Percentiles rank a stretch among this genome's conserved stretches.
These are phyloP conservation scores for Fraxinus paxiana DNA, from an alignment of 305 asterid genomes.

Conservation along the genomic window DNA sequence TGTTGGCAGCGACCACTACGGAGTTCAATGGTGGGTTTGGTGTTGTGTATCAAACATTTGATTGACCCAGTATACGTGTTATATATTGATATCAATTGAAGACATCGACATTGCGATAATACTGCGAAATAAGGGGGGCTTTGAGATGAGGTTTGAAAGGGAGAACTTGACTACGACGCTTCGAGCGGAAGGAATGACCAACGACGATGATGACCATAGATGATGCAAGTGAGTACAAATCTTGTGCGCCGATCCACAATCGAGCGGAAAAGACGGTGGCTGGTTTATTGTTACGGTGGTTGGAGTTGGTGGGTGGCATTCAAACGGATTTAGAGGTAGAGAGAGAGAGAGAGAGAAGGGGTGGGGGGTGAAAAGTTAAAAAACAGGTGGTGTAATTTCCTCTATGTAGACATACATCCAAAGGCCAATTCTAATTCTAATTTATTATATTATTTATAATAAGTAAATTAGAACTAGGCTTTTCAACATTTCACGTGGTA, in stretches of 20 bases:
- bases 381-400: neutral
- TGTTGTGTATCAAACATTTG: neutral
- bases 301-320: neutral
- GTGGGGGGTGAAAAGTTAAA: too few relatives aligned
- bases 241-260: neutral
- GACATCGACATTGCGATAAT: neutral
- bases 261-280: neutral
- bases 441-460: neutral
- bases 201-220: neutral
- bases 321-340: neutral
- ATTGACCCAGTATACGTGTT: neutral
- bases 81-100: neutral
- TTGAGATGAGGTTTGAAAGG: neutral
- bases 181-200: neutral
- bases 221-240: neutral
- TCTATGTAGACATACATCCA: neutral
- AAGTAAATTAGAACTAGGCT: neutral
- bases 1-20: neutral
- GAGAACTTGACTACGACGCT: neutral
- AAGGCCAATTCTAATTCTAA: neutral
- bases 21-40: neutral
- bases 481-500: neutral
- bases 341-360: too few relatives aligned
- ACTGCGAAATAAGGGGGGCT: neutral
- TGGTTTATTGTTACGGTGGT: neutral